Evolutionary conservation across 768 basidiomycete species (phyloP).

Genomic region (Termitomyces titanicus): DNA sequence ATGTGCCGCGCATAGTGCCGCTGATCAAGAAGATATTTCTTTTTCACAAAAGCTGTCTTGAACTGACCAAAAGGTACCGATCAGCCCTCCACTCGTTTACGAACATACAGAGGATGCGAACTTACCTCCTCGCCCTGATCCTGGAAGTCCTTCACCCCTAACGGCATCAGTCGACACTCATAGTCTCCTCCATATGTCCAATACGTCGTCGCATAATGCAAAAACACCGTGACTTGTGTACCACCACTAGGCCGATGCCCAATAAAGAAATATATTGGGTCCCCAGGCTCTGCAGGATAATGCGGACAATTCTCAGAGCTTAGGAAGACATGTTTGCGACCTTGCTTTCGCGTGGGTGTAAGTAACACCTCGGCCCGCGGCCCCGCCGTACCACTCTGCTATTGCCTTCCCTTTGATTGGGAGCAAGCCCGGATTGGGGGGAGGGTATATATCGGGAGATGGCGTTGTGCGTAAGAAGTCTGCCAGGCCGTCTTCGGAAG

Average conservation of each 20-base stretch:
- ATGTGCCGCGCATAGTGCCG: background rate
- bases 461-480: no score
- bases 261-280: background rate
- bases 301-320: background rate
- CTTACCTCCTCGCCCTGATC: background rate
- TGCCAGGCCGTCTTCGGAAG: no score
- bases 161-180: background rate
- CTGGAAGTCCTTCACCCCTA: background rate
- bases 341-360: background rate
- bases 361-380: background rate
- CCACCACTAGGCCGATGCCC: background rate
- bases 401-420: background rate
- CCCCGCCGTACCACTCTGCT: background rate
- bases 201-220: background rate
- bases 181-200: slow-evolving; percentile 1
- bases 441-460: background rate
- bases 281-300: background rate
- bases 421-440: background rate
- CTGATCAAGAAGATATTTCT: background rate
- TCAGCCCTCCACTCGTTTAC: background rate
- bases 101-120: background rate
- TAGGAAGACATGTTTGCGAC: background rate
- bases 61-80: background rate
- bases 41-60: background rate
- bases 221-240: background rate